phyloP scores from a whole-genome alignment of 345 rosid genomes.

The Rhizophora mangle region DNA sequence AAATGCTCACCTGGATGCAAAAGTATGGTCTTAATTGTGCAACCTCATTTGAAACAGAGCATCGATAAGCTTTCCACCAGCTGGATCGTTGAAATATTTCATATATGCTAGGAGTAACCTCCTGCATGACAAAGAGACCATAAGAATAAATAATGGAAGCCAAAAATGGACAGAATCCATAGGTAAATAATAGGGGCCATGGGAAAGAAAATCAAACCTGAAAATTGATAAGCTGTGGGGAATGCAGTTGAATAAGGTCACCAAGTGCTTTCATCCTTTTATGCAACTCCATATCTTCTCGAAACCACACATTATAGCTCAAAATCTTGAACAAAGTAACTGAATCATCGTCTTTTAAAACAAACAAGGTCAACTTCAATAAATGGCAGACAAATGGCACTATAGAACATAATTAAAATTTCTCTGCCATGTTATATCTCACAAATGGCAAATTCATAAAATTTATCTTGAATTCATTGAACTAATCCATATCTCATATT shows the following conservation, averaged over 20 bases:
- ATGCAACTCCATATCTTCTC: constrained; percentile 81
- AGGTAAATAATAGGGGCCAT: not conserved
- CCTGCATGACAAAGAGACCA: constrained; percentile 40
- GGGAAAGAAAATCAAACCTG: constrained; percentile 49
- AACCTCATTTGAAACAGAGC: constrained; percentile 52
- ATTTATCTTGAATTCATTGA: no score
- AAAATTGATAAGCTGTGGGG: constrained; percentile 82
- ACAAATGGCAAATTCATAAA: no score
- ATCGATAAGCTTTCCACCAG: constrained; percentile 87
- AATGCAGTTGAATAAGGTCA: constrained; percentile 66
- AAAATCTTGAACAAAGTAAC: constrained; percentile 58
- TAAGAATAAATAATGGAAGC: constrained; percentile 10
- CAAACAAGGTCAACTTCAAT: constrained; percentile 7
- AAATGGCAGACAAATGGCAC: no score
- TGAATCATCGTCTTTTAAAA: constrained; percentile 40
- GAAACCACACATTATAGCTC: constrained; percentile 97
- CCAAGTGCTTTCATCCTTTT: constrained; percentile 82
- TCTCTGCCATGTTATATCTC: no score
- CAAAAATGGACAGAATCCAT: constrained; percentile 4
- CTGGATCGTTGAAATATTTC: constrained; percentile 48
- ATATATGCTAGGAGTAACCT: constrained; percentile 76
- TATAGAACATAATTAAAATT: no score
- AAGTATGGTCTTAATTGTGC: constrained; percentile 55
- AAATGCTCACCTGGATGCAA: constrained; percentile 69
- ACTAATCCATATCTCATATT: no score